These are phyloP conservation scores for Sphaerulina populicola DNA, from an alignment of 2,329 filamentous ascomycete genomes.

Conservation along the genomic window DNA sequence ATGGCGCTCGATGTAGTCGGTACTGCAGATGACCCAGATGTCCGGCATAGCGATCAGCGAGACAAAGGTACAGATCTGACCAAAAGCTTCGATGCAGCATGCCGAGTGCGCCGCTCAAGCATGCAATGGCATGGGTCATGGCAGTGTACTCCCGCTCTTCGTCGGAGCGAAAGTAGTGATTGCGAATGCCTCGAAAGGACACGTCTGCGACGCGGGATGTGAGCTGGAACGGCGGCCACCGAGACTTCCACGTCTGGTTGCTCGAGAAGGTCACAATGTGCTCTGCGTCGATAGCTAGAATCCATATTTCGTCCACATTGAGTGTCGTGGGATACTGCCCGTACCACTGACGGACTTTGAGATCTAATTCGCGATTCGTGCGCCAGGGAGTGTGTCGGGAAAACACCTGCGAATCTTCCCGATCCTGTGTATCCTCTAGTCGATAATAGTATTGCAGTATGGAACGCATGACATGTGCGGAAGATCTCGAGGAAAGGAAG, in stretches of 20 bases:
- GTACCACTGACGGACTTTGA: conserved; percentile 39
- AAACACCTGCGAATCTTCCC: conserved; percentile 37
- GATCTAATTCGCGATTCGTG: conserved; percentile 36
- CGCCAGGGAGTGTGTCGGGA: conserved; percentile 38
- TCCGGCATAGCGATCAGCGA: conserved; percentile 38
- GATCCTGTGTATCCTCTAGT: conserved; percentile 37
- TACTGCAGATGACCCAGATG: conserved; percentile 39
- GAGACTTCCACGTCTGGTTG: conserved; percentile 40
- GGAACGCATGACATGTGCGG: conserved; percentile 36
- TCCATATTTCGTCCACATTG: conserved; percentile 40
- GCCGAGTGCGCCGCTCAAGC: conserved; percentile 36
- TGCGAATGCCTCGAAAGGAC: conserved; percentile 37
- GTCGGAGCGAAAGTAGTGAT: conserved; percentile 31
- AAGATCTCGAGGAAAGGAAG: conserved; percentile 34
- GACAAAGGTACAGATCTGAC: conserved; percentile 36
- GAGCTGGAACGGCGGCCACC: conserved; percentile 38
- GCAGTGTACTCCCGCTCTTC: conserved; percentile 34
- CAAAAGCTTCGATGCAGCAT: conserved; percentile 40
- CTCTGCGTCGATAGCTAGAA: conserved; percentile 35
- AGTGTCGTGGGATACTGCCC: conserved; percentile 37
- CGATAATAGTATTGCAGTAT: conserved; percentile 39
- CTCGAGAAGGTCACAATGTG: conserved; percentile 39
- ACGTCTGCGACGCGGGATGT: conserved; percentile 36
- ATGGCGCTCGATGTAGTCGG: conserved; percentile 36
- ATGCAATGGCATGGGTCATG: conserved; percentile 33